Evolutionary conservation across 1,284 basidiomycete genomes (phyloP).

Genomic region (Ganoderma sp.): DNA sequence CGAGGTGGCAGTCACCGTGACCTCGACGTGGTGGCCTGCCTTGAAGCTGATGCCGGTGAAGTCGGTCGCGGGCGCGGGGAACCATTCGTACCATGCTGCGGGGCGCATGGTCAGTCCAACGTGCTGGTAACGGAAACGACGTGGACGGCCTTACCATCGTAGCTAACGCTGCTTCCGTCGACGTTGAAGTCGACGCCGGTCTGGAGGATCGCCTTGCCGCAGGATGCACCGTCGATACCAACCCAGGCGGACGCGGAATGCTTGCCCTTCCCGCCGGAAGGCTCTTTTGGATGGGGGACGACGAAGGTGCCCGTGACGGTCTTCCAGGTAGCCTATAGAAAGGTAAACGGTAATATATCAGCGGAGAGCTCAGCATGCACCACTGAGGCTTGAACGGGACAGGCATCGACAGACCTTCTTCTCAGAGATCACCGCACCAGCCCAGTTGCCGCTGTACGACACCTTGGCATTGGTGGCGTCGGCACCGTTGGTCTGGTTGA

Average conservation of each 20-base stretch:
- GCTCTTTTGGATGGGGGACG: slow-evolving; percentile 36
- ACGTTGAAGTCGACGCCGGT: slow-evolving; percentile 42
- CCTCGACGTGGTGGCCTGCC: slow-evolving; percentile 40
- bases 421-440: slow-evolving; percentile 34
- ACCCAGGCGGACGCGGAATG: slow-evolving; percentile 38
- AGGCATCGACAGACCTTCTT: slow-evolving; percentile 23
- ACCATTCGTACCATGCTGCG: slow-evolving; percentile 48
- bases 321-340: slow-evolving; percentile 35
- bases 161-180: slow-evolving; percentile 31
- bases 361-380: background rate
- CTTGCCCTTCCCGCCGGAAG: slow-evolving; percentile 33
- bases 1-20: slow-evolving; percentile 39
- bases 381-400: no score
- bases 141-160: slow-evolving; percentile 17
- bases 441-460: slow-evolving; percentile 38
- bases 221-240: slow-evolving; percentile 31
- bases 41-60: slow-evolving; percentile 42
- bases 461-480: slow-evolving; percentile 25
- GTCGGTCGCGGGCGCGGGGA: slow-evolving; percentile 43
- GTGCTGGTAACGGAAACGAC: no score
- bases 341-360: background rate
- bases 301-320: slow-evolving; percentile 42
- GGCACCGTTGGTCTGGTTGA: background rate
- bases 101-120: background rate
- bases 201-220: slow-evolving; percentile 29